Base-by-base conservation (phyloP, 2,329 filamentous ascomycete genomes). In the Magnaporthales sp. region DNA sequence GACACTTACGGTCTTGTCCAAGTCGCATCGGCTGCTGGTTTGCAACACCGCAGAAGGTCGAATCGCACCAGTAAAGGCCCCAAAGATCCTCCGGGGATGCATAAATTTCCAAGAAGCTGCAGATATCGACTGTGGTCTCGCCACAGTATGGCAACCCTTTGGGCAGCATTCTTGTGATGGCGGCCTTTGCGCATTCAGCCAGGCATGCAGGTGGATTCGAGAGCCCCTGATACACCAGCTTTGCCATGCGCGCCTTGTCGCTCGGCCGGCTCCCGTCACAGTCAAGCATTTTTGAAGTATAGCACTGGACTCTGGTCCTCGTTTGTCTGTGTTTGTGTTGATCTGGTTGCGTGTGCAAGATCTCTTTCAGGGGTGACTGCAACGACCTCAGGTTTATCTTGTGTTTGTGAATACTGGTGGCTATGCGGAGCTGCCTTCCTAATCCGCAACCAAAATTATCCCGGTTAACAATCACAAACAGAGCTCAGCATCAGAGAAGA, bases 1-100 rank as follows among this genome's bases (percentile, higher is more conserved):
- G 65, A 70, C 31, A 80, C 80, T 77, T 71, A 82, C 84, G 83
- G 71, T 84, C 82, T 72, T 81, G 77, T 6, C 72, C 72, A 15
- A 71, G 67, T 7, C 71, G 72, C 56, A 68, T 70, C 11, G 32
- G 65, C 63, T 70, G 68, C 27, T 72, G 69, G 60, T 77, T 77
- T 67, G 77, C 74, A 61, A 85, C 81, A 30, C 83, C 83, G 70
- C 83, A 86, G 63, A 77, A 77, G 64, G 76, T 78, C 63, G 78
- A 77, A 71, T 85, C 82, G 72, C 84, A 85, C 73, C 82, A 82
- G 71, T 86, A 86, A 26, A 85, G 74, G 56, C 75, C 71, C 76
- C 78, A 80, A 11, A 85, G 76, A 58, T 75, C 71, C 29, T 71
- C 71, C 64, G 72, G 71, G 32, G 73, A 56, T 4, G 27, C 56